These are phyloP conservation scores for Pseudopyrenochaeta lycopersici DNA, from an alignment of 2,329 filamentous ascomycete genomes.

Conservation along the genomic window DNA sequence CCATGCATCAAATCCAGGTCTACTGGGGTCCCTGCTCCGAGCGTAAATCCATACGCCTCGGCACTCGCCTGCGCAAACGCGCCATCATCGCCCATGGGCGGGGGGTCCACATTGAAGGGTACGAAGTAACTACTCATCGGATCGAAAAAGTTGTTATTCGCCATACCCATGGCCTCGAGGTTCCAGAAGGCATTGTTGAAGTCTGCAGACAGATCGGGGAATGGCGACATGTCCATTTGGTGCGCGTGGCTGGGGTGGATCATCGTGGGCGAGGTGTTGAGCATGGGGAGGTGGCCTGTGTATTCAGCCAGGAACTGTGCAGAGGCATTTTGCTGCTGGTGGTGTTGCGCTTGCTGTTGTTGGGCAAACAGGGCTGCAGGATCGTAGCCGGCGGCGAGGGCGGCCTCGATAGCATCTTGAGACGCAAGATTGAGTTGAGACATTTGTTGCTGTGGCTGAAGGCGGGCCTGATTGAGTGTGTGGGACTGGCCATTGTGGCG, in stretches of 20 bases:
- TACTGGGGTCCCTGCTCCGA: slow-evolving; percentile 16
- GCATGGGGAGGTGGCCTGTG: slow-evolving; percentile 53
- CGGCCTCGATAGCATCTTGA: slow-evolving; percentile 37
- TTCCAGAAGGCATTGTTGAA: slow-evolving; percentile 47
- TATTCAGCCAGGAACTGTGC: slow-evolving; percentile 57
- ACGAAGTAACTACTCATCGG: slow-evolving; percentile 82
- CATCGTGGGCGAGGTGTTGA: slow-evolving; percentile 42
- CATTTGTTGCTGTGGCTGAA: slow-evolving; percentile 42
- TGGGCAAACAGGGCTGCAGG: slow-evolving; percentile 38
- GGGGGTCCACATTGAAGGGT: slow-evolving; percentile 89
- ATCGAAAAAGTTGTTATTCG: slow-evolving; percentile 44
- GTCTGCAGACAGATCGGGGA: slow-evolving; percentile 43
- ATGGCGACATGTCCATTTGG: slow-evolving; percentile 44
- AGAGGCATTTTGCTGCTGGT: slow-evolving; percentile 22
- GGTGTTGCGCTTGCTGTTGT: slow-evolving; percentile 21
- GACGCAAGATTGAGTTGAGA: slow-evolving; percentile 41
- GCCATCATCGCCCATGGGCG: slow-evolving; percentile 54
- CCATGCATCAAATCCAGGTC: slow-evolving; percentile 23
- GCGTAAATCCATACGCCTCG: slow-evolving; percentile 18
- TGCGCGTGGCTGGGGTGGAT: slow-evolving; percentile 39
- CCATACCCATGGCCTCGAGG: slow-evolving; percentile 41
- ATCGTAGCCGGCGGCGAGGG: slow-evolving; percentile 39
- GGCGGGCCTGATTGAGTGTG: slow-evolving; percentile 32
- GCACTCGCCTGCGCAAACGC: slow-evolving; percentile 29
- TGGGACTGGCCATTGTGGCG: slow-evolving; percentile 31